Percentiles rank a stretch among this genome's conserved stretches.
These are phyloP conservation scores for Micractinium conductrix DNA, from an alignment of 139 green algal genomes.

Conservation along the genomic window DNA sequence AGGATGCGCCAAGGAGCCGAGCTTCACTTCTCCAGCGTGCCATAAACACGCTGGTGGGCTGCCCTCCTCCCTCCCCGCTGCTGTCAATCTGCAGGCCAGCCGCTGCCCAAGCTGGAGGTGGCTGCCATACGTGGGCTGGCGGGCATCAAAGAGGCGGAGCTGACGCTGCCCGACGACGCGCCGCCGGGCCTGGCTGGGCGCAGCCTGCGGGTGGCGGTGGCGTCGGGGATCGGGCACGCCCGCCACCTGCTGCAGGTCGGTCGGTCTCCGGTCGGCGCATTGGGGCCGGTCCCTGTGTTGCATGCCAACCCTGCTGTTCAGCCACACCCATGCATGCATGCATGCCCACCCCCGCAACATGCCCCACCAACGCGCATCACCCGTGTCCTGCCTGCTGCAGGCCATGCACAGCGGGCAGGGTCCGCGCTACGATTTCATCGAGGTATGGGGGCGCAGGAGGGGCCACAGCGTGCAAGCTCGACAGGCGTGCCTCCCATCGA, in stretches of 20 bases:
- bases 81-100: conserved; percentile 27
- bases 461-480: too few relatives aligned
- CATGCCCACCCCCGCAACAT: too few relatives aligned
- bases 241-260: conserved; percentile 78
- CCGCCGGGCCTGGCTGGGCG: neutral
- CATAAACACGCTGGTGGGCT: neutral
- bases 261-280: too few relatives aligned
- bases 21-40: too few relatives aligned
- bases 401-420: conserved; percentile 12
- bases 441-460: conserved; percentile 29
- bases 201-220: conserved; percentile 64
- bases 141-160: conserved; percentile 61
- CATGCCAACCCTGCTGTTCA: too few relatives aligned
- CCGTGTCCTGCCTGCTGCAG: too few relatives aligned
- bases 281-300: too few relatives aligned
- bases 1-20: too few relatives aligned
- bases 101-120: conserved; percentile 44
- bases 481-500: too few relatives aligned
- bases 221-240: conserved; percentile 73
- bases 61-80: neutral
- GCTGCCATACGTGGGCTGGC: conserved; percentile 63
- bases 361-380: too few relatives aligned
- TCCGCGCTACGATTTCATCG: conserved; percentile 64
- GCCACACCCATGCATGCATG: too few relatives aligned
- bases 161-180: conserved; percentile 47